Conservation (phyloP, 1,139 yeast species). For the Taphrina pruni region DNA sequence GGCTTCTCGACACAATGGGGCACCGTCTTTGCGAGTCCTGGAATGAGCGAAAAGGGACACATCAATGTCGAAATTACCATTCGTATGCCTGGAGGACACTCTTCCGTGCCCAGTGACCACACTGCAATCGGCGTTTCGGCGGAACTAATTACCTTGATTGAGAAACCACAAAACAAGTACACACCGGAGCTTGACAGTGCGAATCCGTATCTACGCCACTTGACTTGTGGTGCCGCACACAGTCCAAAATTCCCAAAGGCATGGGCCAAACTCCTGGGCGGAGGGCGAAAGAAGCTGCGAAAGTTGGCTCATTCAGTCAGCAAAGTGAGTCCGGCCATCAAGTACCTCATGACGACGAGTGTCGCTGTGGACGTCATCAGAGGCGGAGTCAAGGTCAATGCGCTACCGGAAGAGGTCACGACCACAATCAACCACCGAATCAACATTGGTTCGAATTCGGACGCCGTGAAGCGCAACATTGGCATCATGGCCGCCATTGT, state of each 20-base stretch:
- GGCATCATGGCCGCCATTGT: slow-evolving; percentile 54
- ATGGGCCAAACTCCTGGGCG: slow-evolving; percentile 19
- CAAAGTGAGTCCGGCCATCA: slow-evolving; percentile 44
- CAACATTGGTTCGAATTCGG: slow-evolving; percentile 59
- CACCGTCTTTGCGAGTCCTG: slow-evolving; percentile 61
- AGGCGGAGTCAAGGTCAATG: slow-evolving; percentile 77
- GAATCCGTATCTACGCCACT: slow-evolving; percentile 23
- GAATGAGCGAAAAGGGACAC: slow-evolving; percentile 72
- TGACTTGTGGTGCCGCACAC: slow-evolving; percentile 32
- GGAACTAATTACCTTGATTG: slow-evolving; percentile 53
- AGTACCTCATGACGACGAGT: slow-evolving; percentile 63
- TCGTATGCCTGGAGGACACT: slow-evolving; percentile 72
- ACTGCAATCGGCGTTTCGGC: slow-evolving; percentile 76
- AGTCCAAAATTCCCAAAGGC: slow-evolving; percentile 19
- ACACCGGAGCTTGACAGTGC: slow-evolving; percentile 16
- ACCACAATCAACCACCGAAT: slow-evolving; percentile 66
- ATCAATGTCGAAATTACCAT: slow-evolving; percentile 59
- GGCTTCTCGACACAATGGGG: slow-evolving; percentile 56
- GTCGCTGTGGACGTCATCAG: slow-evolving; percentile 70
- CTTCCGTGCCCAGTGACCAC: slow-evolving; percentile 73
- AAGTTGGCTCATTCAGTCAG: slow-evolving; percentile 21
- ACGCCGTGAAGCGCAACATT: slow-evolving; percentile 55
- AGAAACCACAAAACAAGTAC: slow-evolving; percentile 30
- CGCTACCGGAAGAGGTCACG: slow-evolving; percentile 71
- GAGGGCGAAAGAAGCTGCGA: neutral